Evolutionary conservation across 108 stramenopile genomes (phyloP), one percentile per base, ranked within the genome.

Genomic region (Nannochloropsis salina): DNA sequence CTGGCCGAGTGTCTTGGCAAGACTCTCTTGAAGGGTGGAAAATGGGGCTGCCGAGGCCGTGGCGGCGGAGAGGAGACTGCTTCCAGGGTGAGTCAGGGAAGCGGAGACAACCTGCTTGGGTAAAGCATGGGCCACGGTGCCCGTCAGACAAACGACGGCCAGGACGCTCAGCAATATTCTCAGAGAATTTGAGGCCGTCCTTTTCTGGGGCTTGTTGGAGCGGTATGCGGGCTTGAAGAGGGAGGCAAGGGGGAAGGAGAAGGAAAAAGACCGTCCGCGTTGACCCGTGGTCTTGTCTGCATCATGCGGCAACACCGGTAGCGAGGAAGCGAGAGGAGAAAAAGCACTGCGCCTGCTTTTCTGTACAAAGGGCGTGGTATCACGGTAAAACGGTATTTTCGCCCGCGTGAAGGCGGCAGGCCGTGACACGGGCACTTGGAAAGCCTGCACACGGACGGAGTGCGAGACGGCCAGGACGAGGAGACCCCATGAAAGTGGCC

Each of bases 151-250:
- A n/a, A 8, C n/a, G 61, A 74, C 61, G 4, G 61, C 61, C 61
- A 74, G n/a, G 61, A n/a, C 61, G 61, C 61, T n/a, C 6, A 74
- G 15, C 61, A 74, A n/a, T 74, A 74, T 74, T 74, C 61, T 74
- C 15, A 74, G 61, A n/a, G 61, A 15, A n/a, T 74, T 74, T 15
- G 61, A 74, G 61, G 61, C 31, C 31, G 31, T 31, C 31, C 31
- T 31, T 31, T 74, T 74, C n/a, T 74, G 61, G 15, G 15, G 61
- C 61, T 74, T 15, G 61, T 74, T n/a, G 61, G n/a, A 74, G 61
- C 20, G n/a, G 61, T 10, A 1, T 31, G 31, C 31, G 31, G 31
- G 31, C 31, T 31, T 31, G 61, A 15, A n/a, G n/a, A 15, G 61
- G 61, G 61, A 74, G 61, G 20, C 20, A n/a, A 74, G 61, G 61